Base-by-base conservation (phyloP, 805 yeast species). In the Millerozyma acaciae region DNA sequence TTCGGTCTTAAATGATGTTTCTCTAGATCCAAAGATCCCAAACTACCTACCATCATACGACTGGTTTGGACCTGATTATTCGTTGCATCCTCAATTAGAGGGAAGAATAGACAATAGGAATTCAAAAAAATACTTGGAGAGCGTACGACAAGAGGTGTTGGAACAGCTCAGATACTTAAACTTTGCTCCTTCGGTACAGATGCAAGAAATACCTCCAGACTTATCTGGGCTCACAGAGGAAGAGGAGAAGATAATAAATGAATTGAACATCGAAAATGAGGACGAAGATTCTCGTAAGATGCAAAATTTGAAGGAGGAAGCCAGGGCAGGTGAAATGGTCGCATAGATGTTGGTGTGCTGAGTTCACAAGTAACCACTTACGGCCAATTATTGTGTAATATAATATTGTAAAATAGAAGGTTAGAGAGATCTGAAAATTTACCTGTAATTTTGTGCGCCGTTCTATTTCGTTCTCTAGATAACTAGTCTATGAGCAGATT, bases 181-280 rank as follows among this genome's bases (percentile, higher is more conserved):
- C 47, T 89, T 89, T 32, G 97, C 97, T 0, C 98, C 98, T 8
- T 81, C 94, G 45, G 97, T 93, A 6, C 83, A 85, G 44, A 87
- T 89, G 95, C 80, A 73, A 40, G 90, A 85, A 41, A 76, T 86
- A 6, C 97, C 97, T 2, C 96, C 96, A 1, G 71, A 67, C 38
- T 45, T 67, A 14, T 47, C 65, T 6, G 71, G 70, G 9, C 48
- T 65, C 26, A 65, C 69, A 3, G 63, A 64, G 23, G 72, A 67
- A 30, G 71, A 66, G 42, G 70, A 66, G 28, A 56, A 54, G 10
- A 42, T 53, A 3, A 58, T 66, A 12, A 39, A 50, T 25, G 73
- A 66, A 26, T 43, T 65, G 42, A 64, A 65, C 32, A 59, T 51
- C 34, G 68, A 62, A 27, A 33, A 26, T 6, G 58, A 51, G 14